Evolutionary conservation across 768 basidiomycete species (phyloP), one percentile per base, ranked within the genome.

Genomic region (Myochromella boudieri): DNA sequence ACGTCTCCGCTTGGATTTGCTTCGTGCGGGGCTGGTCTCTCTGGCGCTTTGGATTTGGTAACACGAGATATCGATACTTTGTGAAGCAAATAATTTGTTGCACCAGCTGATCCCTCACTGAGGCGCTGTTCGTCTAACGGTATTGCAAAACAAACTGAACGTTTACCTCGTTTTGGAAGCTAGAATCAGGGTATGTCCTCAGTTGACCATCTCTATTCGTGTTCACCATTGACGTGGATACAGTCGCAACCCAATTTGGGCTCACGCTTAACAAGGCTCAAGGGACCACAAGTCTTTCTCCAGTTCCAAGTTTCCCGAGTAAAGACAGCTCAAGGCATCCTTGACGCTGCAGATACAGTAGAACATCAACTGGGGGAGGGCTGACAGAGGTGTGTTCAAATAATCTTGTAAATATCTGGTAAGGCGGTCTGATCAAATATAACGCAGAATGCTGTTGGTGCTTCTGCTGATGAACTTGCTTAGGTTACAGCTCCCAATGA

Each of bases 301-400:
- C 61, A 65, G 36, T 65, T 65, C 55, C 63, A 63, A 50, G 62
- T 65, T 25, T 54, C 61, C 8, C 61, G 63, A 14, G 61, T 60
- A 0, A 46, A 60, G 37, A 55, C 57, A 7, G 63, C 57, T 1
- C 43, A 59, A 6, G 60, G 63, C 8, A 55, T 55, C 10, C 31
- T 65, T 2, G 48, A 29, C 21, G 60, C 44, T n/a, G 63, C 59
- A 9, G 59, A 60, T 37, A 61, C 60, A 0, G 62, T 65, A n/a
- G 53, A 49, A 10, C 63, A 65, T 37, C 63, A 65, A 36, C 49
- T 65, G 18, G 52, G 31, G 1, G 62, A 65, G 32, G 63, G n/a
- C n/a, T 65, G 7, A 55, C 52, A 34, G 56, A 58, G 52, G 62
- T 59, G 8, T 40, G 52, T 8, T 36, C 2, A 25, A 4, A 9